phyloP scores from a whole-genome alignment of 2,329 filamentous ascomycete genomes.

The Monosporascus ibericus region DNA sequence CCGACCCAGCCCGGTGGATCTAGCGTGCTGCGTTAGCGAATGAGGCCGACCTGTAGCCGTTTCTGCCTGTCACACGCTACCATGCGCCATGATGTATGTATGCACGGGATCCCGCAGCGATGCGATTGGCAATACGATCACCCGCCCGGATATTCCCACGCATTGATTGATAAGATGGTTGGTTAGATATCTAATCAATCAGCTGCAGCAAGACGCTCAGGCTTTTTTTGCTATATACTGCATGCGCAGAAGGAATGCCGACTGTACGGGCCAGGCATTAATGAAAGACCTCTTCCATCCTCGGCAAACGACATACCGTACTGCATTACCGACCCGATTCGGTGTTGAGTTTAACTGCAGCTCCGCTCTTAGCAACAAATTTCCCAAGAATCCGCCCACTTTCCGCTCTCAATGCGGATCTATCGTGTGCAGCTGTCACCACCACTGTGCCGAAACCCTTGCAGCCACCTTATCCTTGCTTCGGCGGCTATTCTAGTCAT shows the following conservation, averaged over 20 bases:
- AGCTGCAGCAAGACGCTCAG: neutral
- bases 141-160: neutral
- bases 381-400: neutral
- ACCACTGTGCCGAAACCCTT: neutral
- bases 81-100: neutral
- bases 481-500: neutral
- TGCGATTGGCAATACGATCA: neutral
- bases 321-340: neutral
- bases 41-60: too few species aligned
- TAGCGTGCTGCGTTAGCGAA: too few species aligned
- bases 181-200: neutral
- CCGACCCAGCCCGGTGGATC: too few species aligned
- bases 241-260: too few species aligned
- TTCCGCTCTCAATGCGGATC: neutral
- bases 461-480: neutral
- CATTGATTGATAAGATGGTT: neutral
- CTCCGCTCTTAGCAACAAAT: neutral
- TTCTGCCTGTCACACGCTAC: too few species aligned
- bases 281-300: neutral
- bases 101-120: neutral
- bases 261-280: neutral
- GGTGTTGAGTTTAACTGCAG: neutral
- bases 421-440: neutral
- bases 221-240: too few species aligned
- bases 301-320: neutral